Evolutionary conservation across 2,329 filamentous ascomycete genomes (phyloP), one percentile per base, ranked within the genome.

Genomic region (Tolypocladium ophioglossoides): DNA sequence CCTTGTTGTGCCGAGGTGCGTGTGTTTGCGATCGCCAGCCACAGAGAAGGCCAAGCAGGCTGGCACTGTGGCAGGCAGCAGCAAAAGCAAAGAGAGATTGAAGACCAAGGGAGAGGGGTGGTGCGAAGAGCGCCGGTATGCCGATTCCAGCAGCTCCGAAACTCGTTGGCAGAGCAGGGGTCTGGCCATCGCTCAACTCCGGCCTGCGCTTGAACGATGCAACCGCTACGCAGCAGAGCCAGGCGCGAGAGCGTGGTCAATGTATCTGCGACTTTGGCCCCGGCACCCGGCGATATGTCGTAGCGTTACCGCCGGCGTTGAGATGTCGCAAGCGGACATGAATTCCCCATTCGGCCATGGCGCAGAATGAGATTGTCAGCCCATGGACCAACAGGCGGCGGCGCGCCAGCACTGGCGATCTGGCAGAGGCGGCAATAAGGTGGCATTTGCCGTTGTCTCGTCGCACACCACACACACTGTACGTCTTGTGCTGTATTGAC

Each of bases 131-230:
- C 18, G 39, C 57, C 59, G 59, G 59, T 24, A 55, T 62, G 22
- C 60, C 60, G 48, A 50, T 58, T 61, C 52, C 53, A 60, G 59
- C 53, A 55, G 38, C 49, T 55, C 60, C 60, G 58, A 50, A 34
- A 48, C 37, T 35, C 30, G 30, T 3, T 18, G 32, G 41, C 14
- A 34, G 47, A 34, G 48, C 57, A 52, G 50, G 53, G 56, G 47
- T 58, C 37, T 39, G 27, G 24, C 27, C 44, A n/a, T 32, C 44
- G 44, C 44, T 32, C 41, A 32, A 47, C 27, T 32, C 22, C 30
- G 38, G 44, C 44, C 8, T 12, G 44, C 10, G 27, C 24, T 46
- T 54, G 38, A 44, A 39, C 47, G 22, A 35, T 52, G 55, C 52
- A 53, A 50, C 39, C 37, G 38, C 50, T 39, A 47, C n/a, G 14